Percentiles rank a stretch among this genome's conserved stretches.
These are phyloP conservation scores for Calycina herbarum DNA, from an alignment of 2,329 filamentous ascomycete genomes.

Conservation along the genomic window DNA sequence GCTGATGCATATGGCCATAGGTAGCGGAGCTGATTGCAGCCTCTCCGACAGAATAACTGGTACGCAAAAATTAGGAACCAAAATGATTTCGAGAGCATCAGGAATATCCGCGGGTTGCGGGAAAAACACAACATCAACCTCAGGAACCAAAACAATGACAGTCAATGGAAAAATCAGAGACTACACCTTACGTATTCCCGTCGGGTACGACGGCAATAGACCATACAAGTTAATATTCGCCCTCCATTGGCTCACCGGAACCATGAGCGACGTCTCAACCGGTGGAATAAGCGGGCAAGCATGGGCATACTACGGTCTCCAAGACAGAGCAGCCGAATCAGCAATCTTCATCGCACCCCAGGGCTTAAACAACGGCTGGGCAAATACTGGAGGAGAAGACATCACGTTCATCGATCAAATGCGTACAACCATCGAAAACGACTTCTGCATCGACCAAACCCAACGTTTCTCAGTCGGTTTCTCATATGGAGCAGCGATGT, in stretches of 20 bases:
- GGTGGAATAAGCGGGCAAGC: conserved; percentile 26
- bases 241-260: conserved; percentile 44
- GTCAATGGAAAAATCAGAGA: conserved; percentile 42
- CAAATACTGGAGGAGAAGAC: conserved; percentile 39
- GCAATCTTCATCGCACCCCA: conserved; percentile 41
- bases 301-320: conserved; percentile 37
- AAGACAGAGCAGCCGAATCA: conserved; percentile 31
- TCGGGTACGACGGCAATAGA: conserved; percentile 42
- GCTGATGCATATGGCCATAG: neutral
- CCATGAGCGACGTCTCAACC: conserved; percentile 38
- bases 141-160: conserved; percentile 38
- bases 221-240: conserved; percentile 45
- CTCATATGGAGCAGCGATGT: conserved; percentile 41
- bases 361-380: conserved; percentile 38
- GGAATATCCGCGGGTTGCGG: conserved; percentile 38
- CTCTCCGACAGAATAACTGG: neutral
- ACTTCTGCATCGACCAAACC: conserved; percentile 39
- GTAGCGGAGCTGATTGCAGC: too few species aligned
- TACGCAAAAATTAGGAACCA: neutral
- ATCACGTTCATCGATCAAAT: conserved; percentile 39
- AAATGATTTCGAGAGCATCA: neutral
- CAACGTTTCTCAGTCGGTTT: conserved; percentile 40
- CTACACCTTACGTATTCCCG: conserved; percentile 43
- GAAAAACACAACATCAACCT: conserved; percentile 28
- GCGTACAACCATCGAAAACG: conserved; percentile 34